phyloP scores from a whole-genome alignment of 768 basidiomycete species.

The Leucocoprinus leucothites region DNA sequence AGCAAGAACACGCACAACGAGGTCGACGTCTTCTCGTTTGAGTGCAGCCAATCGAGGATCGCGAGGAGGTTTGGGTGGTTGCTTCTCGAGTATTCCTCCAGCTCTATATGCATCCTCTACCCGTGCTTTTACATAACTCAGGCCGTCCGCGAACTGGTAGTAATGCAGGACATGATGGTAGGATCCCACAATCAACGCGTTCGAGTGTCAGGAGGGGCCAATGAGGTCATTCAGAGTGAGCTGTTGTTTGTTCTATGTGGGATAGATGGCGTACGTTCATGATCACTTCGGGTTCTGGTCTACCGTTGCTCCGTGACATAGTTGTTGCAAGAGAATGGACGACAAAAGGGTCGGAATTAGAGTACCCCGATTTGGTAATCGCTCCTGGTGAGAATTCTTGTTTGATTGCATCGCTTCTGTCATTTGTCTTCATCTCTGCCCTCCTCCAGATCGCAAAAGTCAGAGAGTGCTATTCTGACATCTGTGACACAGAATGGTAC shows the following conservation, averaged over 20 bases:
- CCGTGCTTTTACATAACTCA: conserved; percentile 63
- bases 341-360: neutral
- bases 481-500: conserved; percentile 15
- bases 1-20: conserved; percentile 45
- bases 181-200: too few species aligned
- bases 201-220: neutral
- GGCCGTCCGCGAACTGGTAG: conserved; percentile 59
- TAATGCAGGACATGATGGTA: neutral
- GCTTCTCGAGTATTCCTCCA: conserved; percentile 56
- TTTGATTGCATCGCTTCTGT: neutral
- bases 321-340: neutral
- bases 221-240: neutral
- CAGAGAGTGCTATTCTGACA: too few species aligned
- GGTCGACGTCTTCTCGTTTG: conserved; percentile 62
- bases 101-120: conserved; percentile 61
- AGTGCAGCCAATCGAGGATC: conserved; percentile 32
- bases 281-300: conserved; percentile 64
- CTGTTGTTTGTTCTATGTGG: too few species aligned
- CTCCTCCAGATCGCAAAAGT: neutral
- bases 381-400: neutral
- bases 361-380: conserved; percentile 7
- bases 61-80: conserved; percentile 45
- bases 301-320: conserved; percentile 37
- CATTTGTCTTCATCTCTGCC: neutral
- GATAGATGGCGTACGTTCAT: conserved; percentile 46